A percentile compares a stretch with the other conserved stretches of the same genome.
phyloP scores from a whole-genome alignment of 2,329 filamentous ascomycete species.

The Pestalotiopsis sp. region DNA sequence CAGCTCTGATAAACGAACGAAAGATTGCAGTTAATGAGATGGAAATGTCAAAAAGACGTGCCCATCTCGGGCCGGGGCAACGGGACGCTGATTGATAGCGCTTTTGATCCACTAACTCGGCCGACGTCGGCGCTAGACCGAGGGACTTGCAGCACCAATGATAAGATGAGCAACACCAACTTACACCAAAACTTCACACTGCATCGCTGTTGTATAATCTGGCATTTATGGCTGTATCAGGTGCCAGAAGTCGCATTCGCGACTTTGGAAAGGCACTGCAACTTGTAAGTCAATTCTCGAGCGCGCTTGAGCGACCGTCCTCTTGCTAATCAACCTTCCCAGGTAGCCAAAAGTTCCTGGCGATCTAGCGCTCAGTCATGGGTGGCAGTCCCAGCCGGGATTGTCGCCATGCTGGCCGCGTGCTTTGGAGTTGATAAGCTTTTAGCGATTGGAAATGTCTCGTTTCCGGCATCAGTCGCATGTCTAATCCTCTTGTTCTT shows the following conservation, averaged over 20 bases:
- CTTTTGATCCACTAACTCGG: background rate
- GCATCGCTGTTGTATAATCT: background rate
- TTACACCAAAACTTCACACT: background rate
- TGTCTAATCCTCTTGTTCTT: slow-evolving; percentile 58
- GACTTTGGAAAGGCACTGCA: slow-evolving; percentile 2
- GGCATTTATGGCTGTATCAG: background rate
- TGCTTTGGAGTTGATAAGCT: slow-evolving; percentile 48
- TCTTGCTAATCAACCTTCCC: background rate
- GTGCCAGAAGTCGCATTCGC: background rate
- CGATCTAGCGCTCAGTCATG: slow-evolving; percentile 39
- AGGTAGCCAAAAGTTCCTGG: slow-evolving; percentile 24
- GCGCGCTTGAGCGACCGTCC: too few species aligned
- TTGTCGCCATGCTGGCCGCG: slow-evolving; percentile 40
- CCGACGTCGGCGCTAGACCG: background rate
- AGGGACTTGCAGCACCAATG: background rate
- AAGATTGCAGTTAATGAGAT: background rate
- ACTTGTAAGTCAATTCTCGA: slow-evolving; percentile 3
- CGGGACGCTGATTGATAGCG: background rate
- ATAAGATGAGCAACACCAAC: background rate
- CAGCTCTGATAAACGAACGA: too few species aligned
- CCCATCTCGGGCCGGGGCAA: background rate
- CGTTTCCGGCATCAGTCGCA: slow-evolving; percentile 63
- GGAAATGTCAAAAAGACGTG: background rate
- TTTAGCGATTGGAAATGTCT: slow-evolving; percentile 47
- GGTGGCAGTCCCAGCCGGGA: slow-evolving; percentile 52